phyloP scores from a whole-genome alignment of 495 filamentous ascomycete species.

The Penicillium antarcticum region DNA sequence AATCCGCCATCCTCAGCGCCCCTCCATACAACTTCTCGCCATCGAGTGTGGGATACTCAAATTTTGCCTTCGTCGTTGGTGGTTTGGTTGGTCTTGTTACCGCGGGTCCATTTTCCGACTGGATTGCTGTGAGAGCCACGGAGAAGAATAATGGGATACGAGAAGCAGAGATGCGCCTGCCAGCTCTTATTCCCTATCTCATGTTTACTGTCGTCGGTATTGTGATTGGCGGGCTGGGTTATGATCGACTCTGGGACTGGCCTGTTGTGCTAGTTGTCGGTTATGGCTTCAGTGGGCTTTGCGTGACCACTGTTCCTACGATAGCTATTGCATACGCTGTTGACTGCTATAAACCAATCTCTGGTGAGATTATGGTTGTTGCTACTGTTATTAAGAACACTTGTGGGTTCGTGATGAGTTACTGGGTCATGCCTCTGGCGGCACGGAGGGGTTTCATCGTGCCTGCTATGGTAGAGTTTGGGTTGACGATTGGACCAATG shows the following conservation, averaged over 20 bases:
- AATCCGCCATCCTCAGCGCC: constrained; percentile 47
- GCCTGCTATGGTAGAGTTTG: constrained; percentile 23
- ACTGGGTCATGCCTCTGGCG: constrained; percentile 25
- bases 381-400: constrained; percentile 54
- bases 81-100: constrained; percentile 47
- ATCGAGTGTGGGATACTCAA: constrained; percentile 40
- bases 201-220: constrained; percentile 53
- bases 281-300: constrained; percentile 45
- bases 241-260: constrained; percentile 47
- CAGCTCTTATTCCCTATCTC: constrained; percentile 54
- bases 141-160: constrained; percentile 53
- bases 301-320: constrained; percentile 46
- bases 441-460: constrained; percentile 7
- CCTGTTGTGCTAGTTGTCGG: constrained; percentile 50
- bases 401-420: constrained; percentile 44
- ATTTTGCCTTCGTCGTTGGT: constrained; percentile 42
- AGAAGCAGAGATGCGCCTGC: constrained; percentile 65
- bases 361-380: constrained; percentile 52
- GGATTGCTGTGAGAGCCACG: constrained; percentile 49
- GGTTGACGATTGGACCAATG: constrained; percentile 18
- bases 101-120: constrained; percentile 53
- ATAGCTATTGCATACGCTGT: constrained; percentile 50
- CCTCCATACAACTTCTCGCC: constrained; percentile 50
- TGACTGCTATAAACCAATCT: constrained; percentile 54
- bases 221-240: constrained; percentile 55